Evolutionary conservation across 2,329 filamentous ascomycete species (phyloP), one percentile per base, ranked within the genome.

Genomic region (Venturia carpophila): DNA sequence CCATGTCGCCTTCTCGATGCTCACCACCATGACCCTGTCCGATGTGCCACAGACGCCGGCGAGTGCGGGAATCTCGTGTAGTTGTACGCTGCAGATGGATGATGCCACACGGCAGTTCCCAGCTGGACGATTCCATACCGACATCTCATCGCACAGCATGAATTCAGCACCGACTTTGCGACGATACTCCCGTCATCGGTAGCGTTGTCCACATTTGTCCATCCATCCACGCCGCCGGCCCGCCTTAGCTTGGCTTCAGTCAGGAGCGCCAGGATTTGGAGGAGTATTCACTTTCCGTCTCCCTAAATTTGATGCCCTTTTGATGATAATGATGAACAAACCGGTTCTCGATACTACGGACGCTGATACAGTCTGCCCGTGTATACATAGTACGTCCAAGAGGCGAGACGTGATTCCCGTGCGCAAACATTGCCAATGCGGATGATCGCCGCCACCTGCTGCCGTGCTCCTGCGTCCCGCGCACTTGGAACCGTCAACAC

Each of bases 121-220:
- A 58, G 27, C 52, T 34, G 15, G 21, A 52, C 47, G 47, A 52
- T 27, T 27, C 10, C 52, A 41, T 11, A 34, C 3, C 6, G 30
- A 34, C 30, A 34, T 3, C 3, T 19, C 52, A 27, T 37, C 19
- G 30, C 52, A 58, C 52, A n/a, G 10, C 52, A 58, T 37, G 30
- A 37, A 19, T 58, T 27, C 52, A 58, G 27, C 49, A 34, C 10
- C 45, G 9, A 47, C 17, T 47, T 47, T 24, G 45, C 45, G 19
- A 47, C 19, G 7, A 47, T 15, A n/a, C 45, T 30, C 34, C 49
- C 24, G 49, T 58, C 52, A n/a, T 58, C 52, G 52, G 52, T 58
- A 58, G 52, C 52, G n/a, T 58, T 58, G 13, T 58, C 52, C 52
- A n/a, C 19, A 37, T 58, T 24, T 3, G 52, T 37, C 52, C 30